These are phyloP conservation scores for Geranomyces variabilis DNA, from an alignment of 192 early-diverging fungal species.

Conservation along the genomic window DNA sequence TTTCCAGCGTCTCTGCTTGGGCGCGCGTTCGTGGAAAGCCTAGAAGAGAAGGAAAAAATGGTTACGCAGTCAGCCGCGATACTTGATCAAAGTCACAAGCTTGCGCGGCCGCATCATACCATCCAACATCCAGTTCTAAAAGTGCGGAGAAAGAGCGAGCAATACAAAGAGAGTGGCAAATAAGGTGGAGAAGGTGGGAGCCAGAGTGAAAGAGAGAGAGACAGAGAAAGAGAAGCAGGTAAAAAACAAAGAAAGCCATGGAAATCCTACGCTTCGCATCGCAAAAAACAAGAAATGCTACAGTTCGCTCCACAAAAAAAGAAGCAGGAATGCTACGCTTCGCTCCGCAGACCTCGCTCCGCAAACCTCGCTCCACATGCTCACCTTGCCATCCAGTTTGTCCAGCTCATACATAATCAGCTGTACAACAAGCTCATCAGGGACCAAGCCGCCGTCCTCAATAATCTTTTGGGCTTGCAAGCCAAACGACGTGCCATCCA, in stretches of 20 bases:
- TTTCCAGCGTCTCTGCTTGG: slow-evolving; percentile 79
- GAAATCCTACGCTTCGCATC: no score
- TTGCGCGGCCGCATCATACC: slow-evolving; percentile 31
- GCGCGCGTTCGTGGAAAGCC: slow-evolving; percentile 82
- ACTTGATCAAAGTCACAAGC: not conserved
- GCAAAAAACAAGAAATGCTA: no score
- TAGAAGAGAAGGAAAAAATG: slow-evolving; percentile 6
- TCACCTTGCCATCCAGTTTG: slow-evolving; percentile 41
- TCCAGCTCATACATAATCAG: slow-evolving; percentile 68
- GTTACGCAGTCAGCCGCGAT: no score
- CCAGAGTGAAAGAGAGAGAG: no score
- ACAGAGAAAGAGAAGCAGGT: no score
- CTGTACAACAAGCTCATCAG: slow-evolving; percentile 71
- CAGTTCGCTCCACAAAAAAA: not conserved
- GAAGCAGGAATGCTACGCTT: no score
- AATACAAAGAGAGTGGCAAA: no score
- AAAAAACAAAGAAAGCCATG: no score
- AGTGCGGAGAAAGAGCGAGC: not conserved
- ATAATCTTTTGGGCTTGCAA: slow-evolving; percentile 49
- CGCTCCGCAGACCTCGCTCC: no score
- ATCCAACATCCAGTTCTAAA: slow-evolving; percentile 79
- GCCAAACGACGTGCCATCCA: slow-evolving; percentile 60
- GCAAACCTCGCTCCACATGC: no score
- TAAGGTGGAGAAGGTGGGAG: no score
- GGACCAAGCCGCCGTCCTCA: slow-evolving; percentile 60